Evolutionary conservation across 495 filamentous ascomycete species (phyloP), one percentile per base, ranked within the genome.

Genomic region (Penicillium malachiteum): DNA sequence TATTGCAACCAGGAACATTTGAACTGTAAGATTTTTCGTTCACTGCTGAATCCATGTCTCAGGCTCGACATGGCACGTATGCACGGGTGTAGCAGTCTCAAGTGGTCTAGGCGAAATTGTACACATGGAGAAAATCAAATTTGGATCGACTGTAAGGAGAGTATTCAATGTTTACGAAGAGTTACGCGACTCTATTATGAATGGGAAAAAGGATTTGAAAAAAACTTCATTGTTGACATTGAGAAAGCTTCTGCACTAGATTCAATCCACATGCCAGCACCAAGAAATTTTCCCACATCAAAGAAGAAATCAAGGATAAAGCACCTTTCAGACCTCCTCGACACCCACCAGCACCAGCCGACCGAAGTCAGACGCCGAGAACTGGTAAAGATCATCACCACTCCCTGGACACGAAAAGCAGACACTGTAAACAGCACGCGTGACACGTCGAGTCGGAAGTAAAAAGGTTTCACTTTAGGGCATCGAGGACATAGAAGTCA

Each of bases 371-470:
- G 77, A 78, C 71, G 55, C 69, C 74, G 68, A 72, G 65, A 79
- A 74, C 77, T 81, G 81, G 81, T 79, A 63, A 82, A 87, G 84
- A 87, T 87, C 77, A 89, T 89, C 86, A 83, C 86, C 72, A 83
- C 84, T 75, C 79, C 82, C 75, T 84, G 74, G 66, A 79, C 78
- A 33, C 57, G 72, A 59, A 52, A 63, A 59, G 42, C 60, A 62
- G 59, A 63, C 58, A 61, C 60, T 63, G 52, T 43, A 52, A 64
- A 54, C 55, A 66, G 54, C 55, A 68, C 60, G 64, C 62, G 65
- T 58, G 54, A 55, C 58, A 62, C 13, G 74, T 78, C 79, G 70
- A 75, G 72, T 71, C 81, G 80, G 81, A 71, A 81, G 76, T 80
- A 78, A 70, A 72, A 79, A 74, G 76, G 80, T 68, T 80, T 87